Evolutionary conservation across 306 rosid species (phyloP).

Genomic region (Nissolia schottii): DNA sequence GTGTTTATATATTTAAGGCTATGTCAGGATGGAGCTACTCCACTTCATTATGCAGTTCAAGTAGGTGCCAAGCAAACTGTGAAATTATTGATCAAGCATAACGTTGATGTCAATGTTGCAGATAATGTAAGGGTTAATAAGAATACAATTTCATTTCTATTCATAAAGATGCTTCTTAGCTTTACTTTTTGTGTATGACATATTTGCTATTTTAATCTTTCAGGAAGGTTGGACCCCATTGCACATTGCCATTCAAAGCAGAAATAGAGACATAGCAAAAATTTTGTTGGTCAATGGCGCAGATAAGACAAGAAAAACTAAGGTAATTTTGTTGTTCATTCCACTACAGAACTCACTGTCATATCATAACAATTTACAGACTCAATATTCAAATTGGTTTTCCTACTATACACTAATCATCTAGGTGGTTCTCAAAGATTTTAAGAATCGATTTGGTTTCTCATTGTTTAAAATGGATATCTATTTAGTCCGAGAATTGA

Average conservation of each 20-base stretch:
- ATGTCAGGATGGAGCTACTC: conserved; percentile 89
- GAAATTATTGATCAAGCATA: conserved; percentile 75
- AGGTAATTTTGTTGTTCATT: conserved; percentile 48
- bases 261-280: conserved; percentile 80
- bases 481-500: neutral
- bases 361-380: neutral
- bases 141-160: neutral
- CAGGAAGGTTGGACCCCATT: conserved; percentile 98
- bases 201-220: neutral
- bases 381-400: neutral
- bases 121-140: conserved; percentile 57
- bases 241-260: conserved; percentile 81
- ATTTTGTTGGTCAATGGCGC: conserved; percentile 81
- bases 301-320: conserved; percentile 63
- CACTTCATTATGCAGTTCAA: conserved; percentile 94
- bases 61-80: conserved; percentile 84
- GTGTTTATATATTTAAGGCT: conserved; percentile 19
- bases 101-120: conserved; percentile 70
- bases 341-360: neutral
- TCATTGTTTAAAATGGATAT: neutral
- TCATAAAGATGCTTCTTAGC: neutral
- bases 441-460: neutral
- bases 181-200: neutral
- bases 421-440: neutral
- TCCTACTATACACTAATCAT: neutral